These are phyloP conservation scores for Ogataea ramenticola DNA, from an alignment of 805 yeast species.

Conservation along the genomic window DNA sequence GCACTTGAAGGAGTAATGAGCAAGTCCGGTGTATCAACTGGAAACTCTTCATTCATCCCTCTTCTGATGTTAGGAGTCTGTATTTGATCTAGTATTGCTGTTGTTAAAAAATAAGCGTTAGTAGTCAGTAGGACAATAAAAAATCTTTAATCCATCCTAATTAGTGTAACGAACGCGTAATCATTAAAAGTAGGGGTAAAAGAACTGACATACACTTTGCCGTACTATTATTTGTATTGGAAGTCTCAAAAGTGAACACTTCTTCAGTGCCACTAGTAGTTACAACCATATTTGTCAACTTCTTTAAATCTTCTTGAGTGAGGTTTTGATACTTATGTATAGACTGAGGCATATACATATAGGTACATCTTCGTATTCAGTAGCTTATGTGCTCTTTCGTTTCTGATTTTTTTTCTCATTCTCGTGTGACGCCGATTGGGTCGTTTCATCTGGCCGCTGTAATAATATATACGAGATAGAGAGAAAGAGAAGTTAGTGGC, in stretches of 20 bases:
- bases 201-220: neutral
- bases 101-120: neutral
- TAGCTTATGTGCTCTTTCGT: too few relatives aligned
- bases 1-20: slow-evolving; percentile 17
- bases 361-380: too few relatives aligned
- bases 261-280: neutral
- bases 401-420: too few relatives aligned
- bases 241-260: neutral
- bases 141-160: neutral
- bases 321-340: too few relatives aligned
- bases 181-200: neutral
- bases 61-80: neutral
- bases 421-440: too few relatives aligned
- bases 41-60: neutral
- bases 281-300: too few relatives aligned
- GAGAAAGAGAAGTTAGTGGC: too few relatives aligned
- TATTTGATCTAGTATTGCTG: neutral
- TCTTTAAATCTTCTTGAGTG: too few relatives aligned
- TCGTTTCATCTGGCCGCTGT: too few relatives aligned
- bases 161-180: neutral
- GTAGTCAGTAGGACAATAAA: neutral
- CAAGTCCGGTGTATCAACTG: neutral
- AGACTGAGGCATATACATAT: too few relatives aligned
- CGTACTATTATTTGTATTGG: neutral
- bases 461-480: too few relatives aligned